Evolutionary conservation across 176 grass and related monocot species (phyloP), one percentile per base, ranked within the genome.

Genomic region (Eragrostis nindensis): DNA sequence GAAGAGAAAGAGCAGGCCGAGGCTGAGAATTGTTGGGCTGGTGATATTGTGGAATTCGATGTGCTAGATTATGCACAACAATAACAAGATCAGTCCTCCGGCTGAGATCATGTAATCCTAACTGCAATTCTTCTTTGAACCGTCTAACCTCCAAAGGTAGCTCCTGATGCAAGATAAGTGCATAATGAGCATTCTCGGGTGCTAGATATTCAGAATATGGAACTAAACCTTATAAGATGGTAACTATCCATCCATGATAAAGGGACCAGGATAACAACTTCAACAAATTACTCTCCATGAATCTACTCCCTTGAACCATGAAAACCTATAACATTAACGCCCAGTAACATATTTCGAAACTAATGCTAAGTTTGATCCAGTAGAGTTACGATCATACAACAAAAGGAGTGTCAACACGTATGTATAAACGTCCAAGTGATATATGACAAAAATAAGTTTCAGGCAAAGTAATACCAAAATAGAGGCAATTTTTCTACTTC

Each of bases 61-160:
- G 92, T 87, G 95, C 93, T 81, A 98, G 83, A 74, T 98, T 94
- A 90, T 98, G 95, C 80, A 98, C 95, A 42, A 92, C 77, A 82
- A 98, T 90, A 89, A 98, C 79, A 54, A 98, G 78, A 66, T 98
- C 95, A 61, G 81, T 94, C 80, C 87, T 98, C 68, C 76, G 90
- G 75, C 59, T 84, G 59, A 93, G 75, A 87, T 94, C 91, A 82
- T 54, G 48, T 57, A 75, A 56, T 64, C 92, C 92, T 68, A 78
- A 87, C 54, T 86, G 80, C 65, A 94, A 47, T 81, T 98, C 92
- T 78, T 98, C 83, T 87, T 86, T 94, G 81, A 98, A 93, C 77
- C 71, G 80, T 78, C 39, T 66, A 61, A 80, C 83, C 79, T 93
- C 92, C 53, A 73, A 83, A 74, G 84, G 85, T 85, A 94, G 78